A percentile compares a stretch with the other conserved stretches of the same genome.
These are phyloP conservation scores for Diaporthe citriasiana DNA, from an alignment of 2,329 filamentous ascomycete species.

Conservation along the genomic window DNA sequence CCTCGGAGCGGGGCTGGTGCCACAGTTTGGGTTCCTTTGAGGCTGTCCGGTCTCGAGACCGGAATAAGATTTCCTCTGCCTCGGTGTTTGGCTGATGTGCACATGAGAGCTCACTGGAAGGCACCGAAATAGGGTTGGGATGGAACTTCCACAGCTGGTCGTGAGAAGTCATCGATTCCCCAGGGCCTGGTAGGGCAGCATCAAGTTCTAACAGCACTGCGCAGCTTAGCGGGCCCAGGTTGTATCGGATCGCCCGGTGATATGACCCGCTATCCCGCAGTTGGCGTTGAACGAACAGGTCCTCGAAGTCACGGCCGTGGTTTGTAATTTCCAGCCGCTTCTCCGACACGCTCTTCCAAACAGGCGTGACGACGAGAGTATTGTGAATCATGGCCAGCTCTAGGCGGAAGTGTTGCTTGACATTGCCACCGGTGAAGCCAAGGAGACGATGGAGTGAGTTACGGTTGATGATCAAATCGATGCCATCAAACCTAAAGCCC, in stretches of 20 bases:
- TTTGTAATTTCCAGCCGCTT: neutral
- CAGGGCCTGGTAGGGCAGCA: neutral
- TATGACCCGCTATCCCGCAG: conserved; percentile 13
- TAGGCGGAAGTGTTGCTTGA: conserved; percentile 20
- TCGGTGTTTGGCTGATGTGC: neutral
- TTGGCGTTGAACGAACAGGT: neutral
- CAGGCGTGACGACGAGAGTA: conserved; percentile 37
- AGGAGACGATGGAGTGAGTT: conserved; percentile 47
- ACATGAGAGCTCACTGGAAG: neutral
- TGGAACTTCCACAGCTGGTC: conserved; percentile 11
- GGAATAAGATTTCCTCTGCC: conserved; percentile 27
- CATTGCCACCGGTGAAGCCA: conserved; percentile 40
- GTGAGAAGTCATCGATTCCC: neutral
- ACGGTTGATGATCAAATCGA: conserved; percentile 51
- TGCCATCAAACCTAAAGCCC: conserved; percentile 45
- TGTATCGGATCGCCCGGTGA: conserved; percentile 39
- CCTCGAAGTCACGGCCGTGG: conserved; percentile 36
- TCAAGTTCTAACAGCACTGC: conserved; percentile 38
- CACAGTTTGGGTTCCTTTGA: neutral
- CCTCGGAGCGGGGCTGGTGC: neutral
- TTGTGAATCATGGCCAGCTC: conserved; percentile 37
- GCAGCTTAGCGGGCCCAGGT: conserved; percentile 35
- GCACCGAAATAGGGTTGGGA: neutral
- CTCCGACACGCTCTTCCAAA: conserved; percentile 18
- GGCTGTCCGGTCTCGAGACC: neutral